Percentiles rank a stretch among this genome's conserved stretches.
phyloP scores from a whole-genome alignment of 1,284 basidiomycete genomes.

The Meira miltonrushii region DNA sequence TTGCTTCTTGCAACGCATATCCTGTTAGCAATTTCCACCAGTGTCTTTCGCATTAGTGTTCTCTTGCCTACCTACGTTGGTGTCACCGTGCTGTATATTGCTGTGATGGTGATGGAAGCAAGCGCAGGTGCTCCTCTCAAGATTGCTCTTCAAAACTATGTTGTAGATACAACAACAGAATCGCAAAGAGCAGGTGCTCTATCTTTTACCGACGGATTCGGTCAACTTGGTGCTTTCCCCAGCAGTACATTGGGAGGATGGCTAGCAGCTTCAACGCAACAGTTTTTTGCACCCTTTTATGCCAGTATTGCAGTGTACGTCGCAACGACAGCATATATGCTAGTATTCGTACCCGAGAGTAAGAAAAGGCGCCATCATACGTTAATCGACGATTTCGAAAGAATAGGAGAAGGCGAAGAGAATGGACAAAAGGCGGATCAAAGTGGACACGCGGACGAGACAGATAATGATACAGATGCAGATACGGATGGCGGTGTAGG shows the following conservation, averaged over 20 bases:
- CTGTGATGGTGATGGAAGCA: constrained; percentile 36
- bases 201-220: constrained; percentile 45
- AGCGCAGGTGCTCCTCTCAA: constrained; percentile 38
- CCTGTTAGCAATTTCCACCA: constrained; percentile 28
- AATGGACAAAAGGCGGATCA: not conserved
- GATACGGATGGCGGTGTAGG: not conserved
- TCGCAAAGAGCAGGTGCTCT: constrained; percentile 33
- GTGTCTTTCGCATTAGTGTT: constrained; percentile 31
- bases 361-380: constrained; percentile 27
- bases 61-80: constrained; percentile 27
- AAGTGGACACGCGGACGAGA: not conserved
- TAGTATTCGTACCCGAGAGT: constrained; percentile 39
- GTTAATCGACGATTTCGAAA: constrained; percentile 32
- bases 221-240: constrained; percentile 43
- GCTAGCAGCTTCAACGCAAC: constrained; percentile 33
- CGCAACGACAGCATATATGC: constrained; percentile 28
- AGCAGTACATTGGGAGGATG: constrained; percentile 35
- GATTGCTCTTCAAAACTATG: constrained; percentile 44
- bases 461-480: not conserved
- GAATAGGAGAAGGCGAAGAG: constrained; percentile 20
- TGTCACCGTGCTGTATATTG: constrained; percentile 27
- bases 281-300: constrained; percentile 46
- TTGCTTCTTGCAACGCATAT: constrained; percentile 31
- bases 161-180: constrained; percentile 43
- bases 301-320: constrained; percentile 32